Base-by-base conservation (phyloP, 176 grass and related monocot genomes). In the Lolium rigidum region DNA sequence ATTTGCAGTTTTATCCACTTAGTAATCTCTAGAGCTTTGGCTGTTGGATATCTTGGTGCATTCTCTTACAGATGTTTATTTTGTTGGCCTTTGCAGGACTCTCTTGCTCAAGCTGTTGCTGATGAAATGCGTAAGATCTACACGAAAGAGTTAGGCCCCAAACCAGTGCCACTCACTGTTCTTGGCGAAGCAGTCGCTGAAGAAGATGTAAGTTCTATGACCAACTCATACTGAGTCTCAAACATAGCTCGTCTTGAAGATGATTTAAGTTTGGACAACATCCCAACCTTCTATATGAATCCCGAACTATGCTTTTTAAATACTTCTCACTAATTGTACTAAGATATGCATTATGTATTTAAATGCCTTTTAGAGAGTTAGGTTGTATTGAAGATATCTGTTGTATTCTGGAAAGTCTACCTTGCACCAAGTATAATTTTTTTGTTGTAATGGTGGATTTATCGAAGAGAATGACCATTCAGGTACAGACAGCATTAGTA, bases 101-200 rank as follows among this genome's bases (percentile, higher is more conserved):
- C 94, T 59, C 92, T 99, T 87, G 97, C 94, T 64, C 87, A 81
- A 87, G 97, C 97, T 12, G 97, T 99, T 78, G 97, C 94, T 8
- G 82, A 87, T 65, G 97, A 99, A 86, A 94, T 93, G 92, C 88
- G 81, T 24, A 99, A 99, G 78, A 41, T 85, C 14, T 96, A 94
- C 60, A 85, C 78, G 9, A 96, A 93, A 79, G 97, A 99, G 84
- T 77, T 99, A 83, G 88, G 82, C 2, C 97, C 97, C 59, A 61
- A 82, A 37, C 94, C 97, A 51, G 97, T 99, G 52, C 97, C 97
- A 78, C 90, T 94, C 41, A 91, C 83, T 41, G 97, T 99, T 82
- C 38, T 90, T 70, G 94, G 94, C 84, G 90, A 99, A 92, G 62
- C 79, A 78, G 82, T 99, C 11, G 39, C 97, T 25, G 97, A 99